Percentiles rank a stretch among this genome's conserved stretches.
phyloP scores from a whole-genome alignment of 257 asterid genomes.

The Nicotiana sylvestris region DNA sequence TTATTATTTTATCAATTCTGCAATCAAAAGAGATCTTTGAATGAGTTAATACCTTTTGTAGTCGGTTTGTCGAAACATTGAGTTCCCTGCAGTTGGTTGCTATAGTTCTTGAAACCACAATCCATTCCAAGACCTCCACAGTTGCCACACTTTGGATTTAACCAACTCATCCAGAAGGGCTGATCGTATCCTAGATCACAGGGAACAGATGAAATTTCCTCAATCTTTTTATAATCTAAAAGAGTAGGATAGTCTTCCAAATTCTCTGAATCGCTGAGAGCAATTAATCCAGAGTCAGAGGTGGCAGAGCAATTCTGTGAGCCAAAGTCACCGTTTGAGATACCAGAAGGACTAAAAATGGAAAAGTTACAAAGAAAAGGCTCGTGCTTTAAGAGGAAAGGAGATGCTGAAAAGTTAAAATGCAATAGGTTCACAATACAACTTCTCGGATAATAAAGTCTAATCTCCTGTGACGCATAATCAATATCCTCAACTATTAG shows the following conservation, averaged over 20 bases:
- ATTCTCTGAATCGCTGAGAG: too few species aligned
- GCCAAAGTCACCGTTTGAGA: too few species aligned
- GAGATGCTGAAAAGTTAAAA: not conserved
- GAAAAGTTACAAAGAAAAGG: not conserved
- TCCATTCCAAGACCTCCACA: not conserved
- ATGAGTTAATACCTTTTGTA: not conserved
- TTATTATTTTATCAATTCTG: not conserved
- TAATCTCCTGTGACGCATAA: not conserved
- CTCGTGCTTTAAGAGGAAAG: not conserved
- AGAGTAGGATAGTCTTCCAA: too few species aligned
- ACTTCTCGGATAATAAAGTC: not conserved
- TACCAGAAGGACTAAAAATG: not conserved
- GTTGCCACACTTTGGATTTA: not conserved
- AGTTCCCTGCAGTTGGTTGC: not conserved
- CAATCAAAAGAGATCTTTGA: not conserved
- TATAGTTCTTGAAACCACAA: not conserved
- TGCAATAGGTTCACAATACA: not conserved
- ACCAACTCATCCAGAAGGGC: not conserved
- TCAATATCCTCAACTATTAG: not conserved
- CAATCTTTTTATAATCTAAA: not conserved
- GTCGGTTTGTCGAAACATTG: not conserved
- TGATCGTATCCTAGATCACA: rapidly evolving
- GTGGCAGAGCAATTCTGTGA: too few species aligned
- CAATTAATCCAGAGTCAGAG: too few species aligned
- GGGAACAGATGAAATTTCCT: not conserved